Evolutionary conservation across 202 grass and related monocot species (phyloP), one percentile per base, ranked within the genome.

Genomic region (Panicum hallii): DNA sequence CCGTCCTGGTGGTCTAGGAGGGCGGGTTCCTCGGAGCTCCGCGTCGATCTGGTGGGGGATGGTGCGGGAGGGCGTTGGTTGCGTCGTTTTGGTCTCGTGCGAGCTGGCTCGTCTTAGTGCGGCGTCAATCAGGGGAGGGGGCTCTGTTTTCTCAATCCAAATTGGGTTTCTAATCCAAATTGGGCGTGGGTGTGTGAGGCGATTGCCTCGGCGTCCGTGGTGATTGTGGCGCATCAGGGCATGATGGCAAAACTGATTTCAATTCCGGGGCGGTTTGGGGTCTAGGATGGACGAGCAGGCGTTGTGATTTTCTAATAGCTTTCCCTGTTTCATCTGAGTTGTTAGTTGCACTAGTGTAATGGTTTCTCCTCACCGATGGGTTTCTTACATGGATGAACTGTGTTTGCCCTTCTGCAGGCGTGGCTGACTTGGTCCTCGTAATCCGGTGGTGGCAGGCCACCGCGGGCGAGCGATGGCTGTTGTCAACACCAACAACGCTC

Each of bases 391-490:
- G 16, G 7, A 30, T 55, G 45, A 50, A 40, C 54, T 60, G 4
- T 84, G 58, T 14, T 20, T 46, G 19, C 4, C 19, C 77, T 54
- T 66, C 23, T 84, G 65, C 83, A 89, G 89, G 75, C 57, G 48
- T 48, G 48, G 28, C 20, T 73, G 77, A 87, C 11, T 36, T n/a
- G 61, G 28, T 61, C 34, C 46, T 15, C 41, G 23, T 22, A 28
- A 52, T 72, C 68, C 1, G n/a, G 62, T 48, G 32, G 44, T 28
- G 61, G 36, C 74, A 14, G 55, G 14, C 53, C 11, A 2, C 67
- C 0, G 9, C 6, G 7, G 46, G 55, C 61, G 57, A 56, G 64
- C 14, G 28, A 92, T 94, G 93, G 85, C 93, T 54, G 60, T 86
- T 67, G 82, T 84, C 66, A 87, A 90, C 40, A 28, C 55, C n/a